Evolutionary conservation across 768 basidiomycete genomes (phyloP).

Genomic region (Punctularia strigosozonata): DNA sequence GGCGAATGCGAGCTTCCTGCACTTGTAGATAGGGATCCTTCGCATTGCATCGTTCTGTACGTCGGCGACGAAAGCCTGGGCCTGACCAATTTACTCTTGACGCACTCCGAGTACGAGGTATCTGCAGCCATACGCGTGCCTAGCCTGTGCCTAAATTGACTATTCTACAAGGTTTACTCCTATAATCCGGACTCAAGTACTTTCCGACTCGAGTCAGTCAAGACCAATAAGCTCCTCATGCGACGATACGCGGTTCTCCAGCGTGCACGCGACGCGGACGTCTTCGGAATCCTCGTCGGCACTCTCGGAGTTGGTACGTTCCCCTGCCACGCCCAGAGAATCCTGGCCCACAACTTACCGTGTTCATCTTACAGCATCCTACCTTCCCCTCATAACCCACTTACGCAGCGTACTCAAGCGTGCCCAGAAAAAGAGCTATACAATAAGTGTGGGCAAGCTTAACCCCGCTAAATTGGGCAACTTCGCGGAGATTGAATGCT

Average conservation of each 20-base stretch:
- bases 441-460: conserved; percentile 88
- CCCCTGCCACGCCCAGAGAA: background rate
- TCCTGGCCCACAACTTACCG: background rate
- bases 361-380: conserved; percentile 43
- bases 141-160: background rate
- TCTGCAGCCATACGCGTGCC: conserved; percentile 8
- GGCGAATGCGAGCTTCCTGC: no score
- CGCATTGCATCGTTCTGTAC: conserved; percentile 29
- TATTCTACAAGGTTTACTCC: conserved; percentile 46
- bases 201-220: conserved; percentile 45
- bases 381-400: conserved; percentile 74
- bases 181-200: conserved; percentile 51
- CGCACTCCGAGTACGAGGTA: conserved; percentile 56
- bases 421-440: conserved; percentile 83
- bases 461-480: conserved; percentile 93
- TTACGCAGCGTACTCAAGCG: conserved; percentile 59
- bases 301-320: conserved; percentile 78
- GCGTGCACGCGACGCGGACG: conserved; percentile 82
- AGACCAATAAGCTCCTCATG: conserved; percentile 79
- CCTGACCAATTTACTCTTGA: conserved; percentile 80
- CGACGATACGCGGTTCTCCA: conserved; percentile 81
- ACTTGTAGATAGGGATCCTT: no score
- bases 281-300: conserved; percentile 91
- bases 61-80: conserved; percentile 74
- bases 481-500: conserved; percentile 94